Evolutionary conservation across 108 stramenopile species (phyloP).

Genomic region (Aurantiochytrium sp.): DNA sequence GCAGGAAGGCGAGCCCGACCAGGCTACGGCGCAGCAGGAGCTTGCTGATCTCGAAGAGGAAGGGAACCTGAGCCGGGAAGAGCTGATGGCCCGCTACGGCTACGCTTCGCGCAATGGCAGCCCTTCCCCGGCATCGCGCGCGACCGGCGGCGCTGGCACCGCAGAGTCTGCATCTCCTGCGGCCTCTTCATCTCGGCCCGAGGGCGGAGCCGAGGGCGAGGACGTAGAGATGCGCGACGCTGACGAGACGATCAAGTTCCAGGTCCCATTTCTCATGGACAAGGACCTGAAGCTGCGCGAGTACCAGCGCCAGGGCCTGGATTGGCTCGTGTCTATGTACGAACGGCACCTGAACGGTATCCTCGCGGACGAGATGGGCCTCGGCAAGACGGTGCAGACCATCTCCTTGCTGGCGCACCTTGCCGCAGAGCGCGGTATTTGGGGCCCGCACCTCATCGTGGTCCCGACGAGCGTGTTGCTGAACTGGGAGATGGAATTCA

Average conservation of each 20-base stretch:
- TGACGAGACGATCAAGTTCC: neutral
- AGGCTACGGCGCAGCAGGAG: neutral
- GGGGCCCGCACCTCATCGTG: conserved; percentile 96
- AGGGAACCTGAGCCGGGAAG: neutral
- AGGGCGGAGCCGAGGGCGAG: too few species aligned
- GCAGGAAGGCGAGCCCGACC: neutral
- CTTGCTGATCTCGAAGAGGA: conserved; percentile 18
- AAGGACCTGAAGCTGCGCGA: conserved; percentile 68
- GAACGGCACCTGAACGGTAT: conserved; percentile 91
- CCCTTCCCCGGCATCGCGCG: too few species aligned
- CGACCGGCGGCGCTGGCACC: too few species aligned
- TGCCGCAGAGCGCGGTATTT: conserved; percentile 86
- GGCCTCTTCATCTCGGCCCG: too few species aligned
- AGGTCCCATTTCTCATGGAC: conserved; percentile 47
- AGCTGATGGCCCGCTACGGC: neutral
- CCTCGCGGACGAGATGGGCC: conserved; percentile 97
- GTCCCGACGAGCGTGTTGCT: conserved; percentile 93
- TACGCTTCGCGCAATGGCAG: neutral
- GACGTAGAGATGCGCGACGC: neutral
- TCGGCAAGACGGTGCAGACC: conserved; percentile 92
- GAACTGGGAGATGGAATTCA: conserved; percentile 97
- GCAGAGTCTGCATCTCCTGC: too few species aligned
- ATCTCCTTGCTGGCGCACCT: conserved; percentile 88
- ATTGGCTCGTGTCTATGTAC: conserved; percentile 92
- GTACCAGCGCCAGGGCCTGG: conserved; percentile 91